Base-by-base conservation (phyloP, 2,329 filamentous ascomycete species). In the Diaporthe ampelina region DNA sequence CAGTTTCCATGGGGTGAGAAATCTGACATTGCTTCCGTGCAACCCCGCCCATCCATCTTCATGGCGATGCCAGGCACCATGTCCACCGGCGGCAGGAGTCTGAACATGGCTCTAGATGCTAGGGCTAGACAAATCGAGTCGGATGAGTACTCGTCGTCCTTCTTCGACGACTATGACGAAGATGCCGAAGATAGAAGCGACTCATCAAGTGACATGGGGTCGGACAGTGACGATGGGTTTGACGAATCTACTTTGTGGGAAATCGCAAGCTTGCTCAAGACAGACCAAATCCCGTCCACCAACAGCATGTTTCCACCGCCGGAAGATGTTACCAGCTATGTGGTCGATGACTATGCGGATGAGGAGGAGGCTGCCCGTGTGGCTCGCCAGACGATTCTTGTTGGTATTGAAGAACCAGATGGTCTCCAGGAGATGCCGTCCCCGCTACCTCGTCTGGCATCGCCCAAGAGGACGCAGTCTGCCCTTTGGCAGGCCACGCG, bases 1-100 rank as follows among this genome's bases (percentile, higher is more conserved):
- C 89, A 91, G 77, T 92, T 92, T 77, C 90, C 91, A 3, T 92
- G 90, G 89, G 91, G 91, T 19, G 90, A 92, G 81, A 88, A 83
- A 77, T 92, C 90, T 26, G 90, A 92, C 80, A 86, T 85, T 70
- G 87, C 87, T 13, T 87, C 82, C 37, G 80, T 87, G 72, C 85
- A 84, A 76, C 80, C 82, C 72, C 81, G 81, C 11, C 82, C 81
- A 45, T 80, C 75, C 75, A 81, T 81, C 76, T 82, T 83, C 70
- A 85, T 84, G 81, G 83, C 86, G 29, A 88, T 90, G 85, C 84
- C 88, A 9, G 87, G 87, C 3, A 88, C 87, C 24, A 88, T 88
- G 86, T 82, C 85, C 3, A 83, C 84, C 11, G 85, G 85, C 4
- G 83, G 81, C 24, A 79, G 80, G 4, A 73, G 75, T 8, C 65